These are phyloP conservation scores for Microascus cirrosus DNA, from an alignment of 2,329 filamentous ascomycete genomes.

Conservation along the genomic window DNA sequence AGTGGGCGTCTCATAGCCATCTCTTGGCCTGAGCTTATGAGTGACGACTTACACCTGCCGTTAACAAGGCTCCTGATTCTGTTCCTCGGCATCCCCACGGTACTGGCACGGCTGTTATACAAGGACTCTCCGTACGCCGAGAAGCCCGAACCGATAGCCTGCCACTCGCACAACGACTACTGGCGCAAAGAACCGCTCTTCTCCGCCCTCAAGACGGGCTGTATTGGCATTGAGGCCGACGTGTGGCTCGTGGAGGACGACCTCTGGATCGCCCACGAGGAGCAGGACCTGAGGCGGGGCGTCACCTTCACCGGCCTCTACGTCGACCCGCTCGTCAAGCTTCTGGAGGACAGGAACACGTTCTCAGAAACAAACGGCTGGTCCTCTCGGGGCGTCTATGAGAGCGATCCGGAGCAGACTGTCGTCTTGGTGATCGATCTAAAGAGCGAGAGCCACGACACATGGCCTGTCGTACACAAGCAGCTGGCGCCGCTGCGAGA, in stretches of 20 bases:
- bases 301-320: constrained; percentile 53
- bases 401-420: constrained; percentile 37
- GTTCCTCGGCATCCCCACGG: constrained; percentile 4
- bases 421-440: constrained; percentile 58
- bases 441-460: constrained; percentile 44
- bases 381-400: constrained; percentile 38
- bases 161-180: constrained; percentile 64
- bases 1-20: background rate
- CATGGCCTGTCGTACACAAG: constrained; percentile 28
- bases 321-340: constrained; percentile 48
- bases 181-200: constrained; percentile 53
- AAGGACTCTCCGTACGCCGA: background rate
- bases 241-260: constrained; percentile 47
- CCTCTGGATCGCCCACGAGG: constrained; percentile 54
- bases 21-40: background rate
- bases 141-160: constrained; percentile 33
- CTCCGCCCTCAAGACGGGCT: constrained; percentile 48
- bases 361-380: constrained; percentile 8
- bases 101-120: background rate
- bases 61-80: constrained; percentile 4
- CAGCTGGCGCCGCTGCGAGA: constrained; percentile 49
- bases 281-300: constrained; percentile 36
- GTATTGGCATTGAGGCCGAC: constrained; percentile 57
- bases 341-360: constrained; percentile 40
- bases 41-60: background rate